A percentile compares a stretch with the other conserved stretches of the same genome.
Conservation (phyloP, 2,329 filamentous ascomycete species). For the Xylariaceae sp. region DNA sequence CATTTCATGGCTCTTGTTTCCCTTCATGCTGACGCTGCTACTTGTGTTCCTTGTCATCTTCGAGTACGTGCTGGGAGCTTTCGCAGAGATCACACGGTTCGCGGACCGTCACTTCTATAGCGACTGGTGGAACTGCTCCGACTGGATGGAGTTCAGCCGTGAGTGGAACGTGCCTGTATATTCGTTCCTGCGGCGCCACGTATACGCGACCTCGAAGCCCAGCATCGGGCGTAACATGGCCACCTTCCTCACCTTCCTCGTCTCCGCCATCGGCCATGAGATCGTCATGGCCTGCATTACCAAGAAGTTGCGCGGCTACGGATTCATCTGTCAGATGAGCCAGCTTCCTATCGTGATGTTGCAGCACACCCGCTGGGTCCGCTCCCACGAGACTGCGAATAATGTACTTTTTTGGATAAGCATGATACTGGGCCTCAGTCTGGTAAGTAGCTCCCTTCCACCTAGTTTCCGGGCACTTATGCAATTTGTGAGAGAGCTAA, state of each 20-base stretch:
- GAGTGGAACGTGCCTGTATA: slow-evolving; percentile 99
- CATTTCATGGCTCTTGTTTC: slow-evolving; percentile 89
- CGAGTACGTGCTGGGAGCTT: slow-evolving; percentile 93
- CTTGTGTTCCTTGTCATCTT: slow-evolving; percentile 98
- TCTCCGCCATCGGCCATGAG: slow-evolving; percentile 89
- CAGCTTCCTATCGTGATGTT: slow-evolving; percentile 95
- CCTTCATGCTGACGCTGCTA: slow-evolving; percentile 95
- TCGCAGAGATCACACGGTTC: slow-evolving; percentile 92
- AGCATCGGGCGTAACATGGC: slow-evolving; percentile 78
- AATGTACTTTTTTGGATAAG: slow-evolving; percentile 91
- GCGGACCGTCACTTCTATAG: slow-evolving; percentile 93
- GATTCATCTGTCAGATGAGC: slow-evolving; percentile 93
- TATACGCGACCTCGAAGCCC: slow-evolving; percentile 82
- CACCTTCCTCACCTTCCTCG: slow-evolving; percentile 88
- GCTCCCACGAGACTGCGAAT: slow-evolving; percentile 78
- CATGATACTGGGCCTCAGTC: slow-evolving; percentile 84
- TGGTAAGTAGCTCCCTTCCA: slow-evolving; percentile 60
- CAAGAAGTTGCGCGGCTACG: slow-evolving; percentile 93
- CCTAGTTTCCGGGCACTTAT: neutral
- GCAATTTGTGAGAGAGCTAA: slow-evolving; percentile 27
- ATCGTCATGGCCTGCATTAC: slow-evolving; percentile 98
- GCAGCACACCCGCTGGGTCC: slow-evolving; percentile 79
- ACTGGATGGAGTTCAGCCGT: slow-evolving; percentile 94
- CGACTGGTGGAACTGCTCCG: slow-evolving; percentile 77
- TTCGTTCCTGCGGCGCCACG: slow-evolving; percentile 91